phyloP scores from a whole-genome alignment of 2,329 filamentous ascomycete species.

The Stagonosporopsis rhizophila region DNA sequence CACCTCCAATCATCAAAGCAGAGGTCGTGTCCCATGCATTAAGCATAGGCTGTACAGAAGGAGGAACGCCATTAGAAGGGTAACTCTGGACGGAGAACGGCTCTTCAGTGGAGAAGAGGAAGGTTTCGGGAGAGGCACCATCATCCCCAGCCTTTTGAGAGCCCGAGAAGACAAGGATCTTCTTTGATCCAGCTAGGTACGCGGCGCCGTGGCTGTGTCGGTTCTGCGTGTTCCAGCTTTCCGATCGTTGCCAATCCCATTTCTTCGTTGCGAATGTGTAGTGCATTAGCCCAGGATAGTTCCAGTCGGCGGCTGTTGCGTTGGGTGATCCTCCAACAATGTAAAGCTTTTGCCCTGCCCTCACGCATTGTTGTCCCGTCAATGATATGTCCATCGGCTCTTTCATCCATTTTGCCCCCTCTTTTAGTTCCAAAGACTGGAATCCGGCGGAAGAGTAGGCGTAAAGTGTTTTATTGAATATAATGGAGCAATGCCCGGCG shows the following conservation, averaged over 20 bases:
- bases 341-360: constrained; percentile 73
- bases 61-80: constrained; percentile 58
- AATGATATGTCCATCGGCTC: constrained; percentile 73
- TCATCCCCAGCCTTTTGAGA: constrained; percentile 65
- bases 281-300: constrained; percentile 78
- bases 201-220: constrained; percentile 76
- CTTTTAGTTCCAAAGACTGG: constrained; percentile 71
- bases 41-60: constrained; percentile 73
- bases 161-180: constrained; percentile 83
- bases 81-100: constrained; percentile 69
- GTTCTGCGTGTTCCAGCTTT: constrained; percentile 65
- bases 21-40: constrained; percentile 75
- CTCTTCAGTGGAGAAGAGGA: constrained; percentile 70
- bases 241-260: constrained; percentile 65
- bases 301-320: constrained; percentile 45
- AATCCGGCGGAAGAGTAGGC: constrained; percentile 79
- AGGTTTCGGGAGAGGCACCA: constrained; percentile 73
- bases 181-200: constrained; percentile 73
- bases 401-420: constrained; percentile 74
- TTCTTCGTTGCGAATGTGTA: constrained; percentile 64
- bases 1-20: constrained; percentile 78
- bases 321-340: constrained; percentile 74
- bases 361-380: constrained; percentile 78
- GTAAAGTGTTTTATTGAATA: constrained; percentile 84
- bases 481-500: constrained; percentile 79